A percentile compares a stretch with the other conserved stretches of the same genome.
These are phyloP conservation scores for Podospora sp. DNA, from an alignment of 495 filamentous ascomycete genomes.

Conservation along the genomic window DNA sequence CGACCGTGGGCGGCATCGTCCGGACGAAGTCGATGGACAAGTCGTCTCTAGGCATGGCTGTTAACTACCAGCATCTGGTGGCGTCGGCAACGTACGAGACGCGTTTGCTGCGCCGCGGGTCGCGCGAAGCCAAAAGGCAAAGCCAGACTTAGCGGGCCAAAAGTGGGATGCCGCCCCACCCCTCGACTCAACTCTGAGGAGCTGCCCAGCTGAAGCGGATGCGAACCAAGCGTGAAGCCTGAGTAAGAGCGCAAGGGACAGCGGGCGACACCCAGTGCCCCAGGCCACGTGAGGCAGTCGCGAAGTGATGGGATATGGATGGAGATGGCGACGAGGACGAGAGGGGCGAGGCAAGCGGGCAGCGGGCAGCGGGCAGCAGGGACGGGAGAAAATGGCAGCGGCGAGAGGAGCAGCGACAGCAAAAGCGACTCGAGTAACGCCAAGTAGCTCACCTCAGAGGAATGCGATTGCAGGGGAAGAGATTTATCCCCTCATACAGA, in stretches of 20 bases:
- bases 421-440: slow-evolving; percentile 7
- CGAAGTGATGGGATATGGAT: neutral
- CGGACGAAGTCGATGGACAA: slow-evolving; percentile 60
- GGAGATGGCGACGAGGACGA: neutral
- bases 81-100: slow-evolving; percentile 16
- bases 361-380: too few species aligned
- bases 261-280: neutral
- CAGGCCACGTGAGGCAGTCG: neutral
- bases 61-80: slow-evolving; percentile 37
- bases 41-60: slow-evolving; percentile 64
- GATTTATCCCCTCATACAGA: slow-evolving; percentile 8
- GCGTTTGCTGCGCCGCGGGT: slow-evolving; percentile 20
- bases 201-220: neutral
- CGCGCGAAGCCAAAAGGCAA: slow-evolving; percentile 9
- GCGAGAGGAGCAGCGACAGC: neutral
- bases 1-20: slow-evolving; percentile 55
- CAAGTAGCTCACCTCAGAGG: slow-evolving; percentile 15
- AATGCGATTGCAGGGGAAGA: slow-evolving; percentile 2
- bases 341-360: neutral
- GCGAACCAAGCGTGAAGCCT: neutral
- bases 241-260: neutral
- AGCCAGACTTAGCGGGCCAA: neutral
- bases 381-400: neutral
- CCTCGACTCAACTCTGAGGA: slow-evolving; percentile 13
- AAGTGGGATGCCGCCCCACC: slow-evolving; percentile 16